Evolutionary conservation across 108 stramenopile species (phyloP).

Genomic region (Mediolabrus comicus): DNA sequence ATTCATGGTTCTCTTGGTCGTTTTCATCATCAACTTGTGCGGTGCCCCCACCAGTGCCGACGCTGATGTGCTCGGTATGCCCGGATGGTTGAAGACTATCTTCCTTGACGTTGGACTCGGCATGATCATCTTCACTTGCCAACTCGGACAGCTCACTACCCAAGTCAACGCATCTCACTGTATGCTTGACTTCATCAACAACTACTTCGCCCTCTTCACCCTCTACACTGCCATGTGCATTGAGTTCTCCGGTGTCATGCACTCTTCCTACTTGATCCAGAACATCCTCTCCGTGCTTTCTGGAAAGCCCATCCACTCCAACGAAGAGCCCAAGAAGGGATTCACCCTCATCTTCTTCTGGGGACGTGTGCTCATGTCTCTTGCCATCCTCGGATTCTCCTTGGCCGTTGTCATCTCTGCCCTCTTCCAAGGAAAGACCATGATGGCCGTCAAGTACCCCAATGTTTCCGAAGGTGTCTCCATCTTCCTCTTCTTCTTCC

Average conservation of each 20-base stretch:
- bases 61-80: constrained; percentile 61
- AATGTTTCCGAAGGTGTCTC: constrained; percentile 34
- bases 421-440: constrained; percentile 63
- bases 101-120: constrained; percentile 79
- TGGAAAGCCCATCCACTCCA: constrained; percentile 69
- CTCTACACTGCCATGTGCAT: constrained; percentile 56
- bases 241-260: constrained; percentile 69
- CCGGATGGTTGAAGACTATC: constrained; percentile 52
- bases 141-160: constrained; percentile 77
- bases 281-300: constrained; percentile 44
- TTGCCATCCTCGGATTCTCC: constrained; percentile 64
- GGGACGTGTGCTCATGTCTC: constrained; percentile 63
- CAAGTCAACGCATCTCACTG: constrained; percentile 80
- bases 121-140: constrained; percentile 71
- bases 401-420: constrained; percentile 69
- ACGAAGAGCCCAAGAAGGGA: constrained; percentile 57
- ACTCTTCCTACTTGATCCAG: constrained; percentile 62
- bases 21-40: constrained; percentile 70
- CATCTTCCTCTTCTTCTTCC: constrained; percentile 68
- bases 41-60: constrained; percentile 55
- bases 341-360: constrained; percentile 60
- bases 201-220: constrained; percentile 73
- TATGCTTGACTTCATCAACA: constrained; percentile 88
- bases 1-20: constrained; percentile 82
- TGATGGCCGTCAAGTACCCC: constrained; percentile 53